Conservation (phyloP, 129 eudicot genomes). For the Kitagawia praeruptora region DNA sequence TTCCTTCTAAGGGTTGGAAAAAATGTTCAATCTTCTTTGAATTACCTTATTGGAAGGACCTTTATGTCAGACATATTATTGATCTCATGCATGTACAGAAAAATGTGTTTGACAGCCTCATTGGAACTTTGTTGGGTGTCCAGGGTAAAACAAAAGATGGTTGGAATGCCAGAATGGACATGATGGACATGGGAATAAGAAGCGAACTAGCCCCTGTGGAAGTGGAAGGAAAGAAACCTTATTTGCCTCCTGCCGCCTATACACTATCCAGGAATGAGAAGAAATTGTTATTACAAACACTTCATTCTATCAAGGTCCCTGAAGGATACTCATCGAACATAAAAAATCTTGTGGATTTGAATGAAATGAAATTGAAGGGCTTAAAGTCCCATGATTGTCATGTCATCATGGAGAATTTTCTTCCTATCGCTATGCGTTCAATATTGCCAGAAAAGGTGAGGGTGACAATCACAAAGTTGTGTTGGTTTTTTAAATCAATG, state of each 20-base stretch:
- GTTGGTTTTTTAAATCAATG: conserved; percentile 6
- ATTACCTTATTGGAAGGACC: conserved; percentile 6
- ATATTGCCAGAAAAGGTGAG: conserved; percentile 1
- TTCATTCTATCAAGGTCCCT: neutral
- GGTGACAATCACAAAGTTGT: neutral
- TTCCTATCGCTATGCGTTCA: neutral
- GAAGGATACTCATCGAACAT: neutral
- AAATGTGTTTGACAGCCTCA: neutral
- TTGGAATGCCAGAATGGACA: neutral
- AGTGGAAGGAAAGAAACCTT: neutral
- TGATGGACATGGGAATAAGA: neutral
- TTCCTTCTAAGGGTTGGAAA: neutral
- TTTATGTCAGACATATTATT: neutral
- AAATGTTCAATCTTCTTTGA: conserved; percentile 3
- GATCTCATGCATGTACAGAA: neutral
- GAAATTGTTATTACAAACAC: neutral
- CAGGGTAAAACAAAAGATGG: neutral
- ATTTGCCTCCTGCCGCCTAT: neutral
- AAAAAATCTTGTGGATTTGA: neutral
- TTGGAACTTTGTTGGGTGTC: neutral
- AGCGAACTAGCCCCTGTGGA: neutral
- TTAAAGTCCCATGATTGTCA: conserved; percentile 14
- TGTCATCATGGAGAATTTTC: conserved; percentile 6
- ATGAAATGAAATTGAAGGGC: neutral
- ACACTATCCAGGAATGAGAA: neutral